Base-by-base conservation (phyloP, 2,329 filamentous ascomycete genomes). In the Pyrenochaeta sp. region DNA sequence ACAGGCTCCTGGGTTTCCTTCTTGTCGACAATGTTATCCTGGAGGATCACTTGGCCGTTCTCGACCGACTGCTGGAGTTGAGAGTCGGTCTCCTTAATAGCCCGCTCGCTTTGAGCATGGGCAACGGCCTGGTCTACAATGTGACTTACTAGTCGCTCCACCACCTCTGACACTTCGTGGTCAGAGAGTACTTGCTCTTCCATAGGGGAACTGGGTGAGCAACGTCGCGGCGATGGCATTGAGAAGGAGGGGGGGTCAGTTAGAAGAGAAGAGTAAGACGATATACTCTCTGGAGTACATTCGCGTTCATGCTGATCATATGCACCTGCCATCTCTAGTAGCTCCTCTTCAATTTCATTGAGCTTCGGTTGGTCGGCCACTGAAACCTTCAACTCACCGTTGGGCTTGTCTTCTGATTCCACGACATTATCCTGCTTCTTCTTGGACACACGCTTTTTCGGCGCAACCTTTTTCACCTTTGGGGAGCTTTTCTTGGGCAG, bases 251-350 rank as follows among this genome's bases (percentile, higher is more conserved):
- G 4, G 20, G 11, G 20, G 4, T 21, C 35, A 18, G 35, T 11
- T 7, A 6, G 4, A 5, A 36, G 33, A 36, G n/a, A 4, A 7
- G 37, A 30, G 21, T 41, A 9, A 11, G 43, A 30, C 2, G 40
- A 23, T 7, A 45, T 2, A 15, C 17, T 17, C 31, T 5, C 36
- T 17, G 43, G 32, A 15, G 41, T n/a, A 17, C 11, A 14, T 37
- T 7, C 48, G 41, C 21, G 45, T 31, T 51, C 41, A 14, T 43
- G 21, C 3, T 29, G 17, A 21, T 49, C 7, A 17, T 51, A 23
- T 14, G 27, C 29, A 31, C 53, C 54, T 3, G 45, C 45, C 3
- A 56, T 29, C 9, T 46, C 32, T 21, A 52, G 30, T 6, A 52
- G 35, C 39, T 48, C 48, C 14, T 51, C 53, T 2, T 51, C 53